Evolutionary conservation across 2,329 filamentous ascomycete species (phyloP).

Genomic region (Fusarium temperatum): DNA sequence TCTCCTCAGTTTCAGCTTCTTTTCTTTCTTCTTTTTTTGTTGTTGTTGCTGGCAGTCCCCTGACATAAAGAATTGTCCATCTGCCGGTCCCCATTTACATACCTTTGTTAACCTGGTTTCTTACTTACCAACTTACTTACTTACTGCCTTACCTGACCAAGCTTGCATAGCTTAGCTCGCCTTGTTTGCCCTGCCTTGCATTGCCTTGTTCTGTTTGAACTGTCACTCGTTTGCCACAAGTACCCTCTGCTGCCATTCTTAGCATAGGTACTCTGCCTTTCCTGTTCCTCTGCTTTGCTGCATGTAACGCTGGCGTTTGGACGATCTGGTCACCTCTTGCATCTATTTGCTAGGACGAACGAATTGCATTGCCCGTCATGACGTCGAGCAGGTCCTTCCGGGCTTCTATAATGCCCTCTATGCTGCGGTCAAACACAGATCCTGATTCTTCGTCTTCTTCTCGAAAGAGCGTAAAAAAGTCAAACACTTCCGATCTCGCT

Average conservation of each 20-base stretch:
- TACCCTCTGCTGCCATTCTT: conserved; percentile 36
- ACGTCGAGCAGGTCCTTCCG: conserved; percentile 57
- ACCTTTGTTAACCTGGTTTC: conserved; percentile 3
- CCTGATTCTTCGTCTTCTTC: conserved; percentile 38
- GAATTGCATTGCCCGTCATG: conserved; percentile 48
- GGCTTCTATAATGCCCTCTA: conserved; percentile 50
- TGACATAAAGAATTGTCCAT: conserved; percentile 25
- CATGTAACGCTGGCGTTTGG: conserved; percentile 44
- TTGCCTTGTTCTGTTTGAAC: conserved; percentile 9
- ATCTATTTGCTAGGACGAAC: neutral
- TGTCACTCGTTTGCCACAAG: conserved; percentile 28
- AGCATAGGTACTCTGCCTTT: conserved; percentile 25
- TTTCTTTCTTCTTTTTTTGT: neutral
- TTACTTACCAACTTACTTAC: neutral
- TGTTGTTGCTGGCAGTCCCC: neutral
- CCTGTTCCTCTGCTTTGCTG: conserved; percentile 34
- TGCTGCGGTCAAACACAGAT: conserved; percentile 46
- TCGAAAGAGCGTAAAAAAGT: conserved; percentile 40
- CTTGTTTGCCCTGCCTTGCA: conserved; percentile 1
- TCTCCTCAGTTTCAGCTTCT: conserved; percentile 3
- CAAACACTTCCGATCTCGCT: conserved; percentile 38
- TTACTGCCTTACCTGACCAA: neutral
- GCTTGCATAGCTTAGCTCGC: conserved; percentile 12
- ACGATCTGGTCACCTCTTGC: conserved; percentile 7
- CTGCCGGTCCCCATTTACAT: conserved; percentile 15